These are phyloP conservation scores for Acanthamoeba polyphaga DNA, from an alignment of 208 protist species.

Conservation along the genomic window DNA sequence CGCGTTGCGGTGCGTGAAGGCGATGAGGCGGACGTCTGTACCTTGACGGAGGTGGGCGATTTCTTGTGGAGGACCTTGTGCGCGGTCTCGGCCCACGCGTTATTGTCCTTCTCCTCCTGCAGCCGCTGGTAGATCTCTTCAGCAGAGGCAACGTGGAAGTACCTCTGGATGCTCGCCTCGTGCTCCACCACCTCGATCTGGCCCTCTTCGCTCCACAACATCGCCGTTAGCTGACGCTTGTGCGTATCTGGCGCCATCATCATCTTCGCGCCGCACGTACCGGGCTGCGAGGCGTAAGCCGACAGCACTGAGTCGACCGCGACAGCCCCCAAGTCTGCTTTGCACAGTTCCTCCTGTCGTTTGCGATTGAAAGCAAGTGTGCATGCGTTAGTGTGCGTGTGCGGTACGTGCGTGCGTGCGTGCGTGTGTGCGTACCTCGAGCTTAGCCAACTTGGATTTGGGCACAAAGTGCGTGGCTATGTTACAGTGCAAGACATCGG, in stretches of 20 bases:
- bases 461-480: slow-evolving; percentile 46
- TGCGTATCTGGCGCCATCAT: too few species aligned
- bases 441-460: not conserved
- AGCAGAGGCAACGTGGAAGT: not conserved
- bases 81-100: not conserved
- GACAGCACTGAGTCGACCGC: not conserved
- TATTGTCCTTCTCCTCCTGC: slow-evolving; percentile 13
- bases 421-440: not conserved
- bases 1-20: not conserved
- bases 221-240: too few species aligned
- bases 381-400: not conserved
- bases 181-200: slow-evolving; percentile 1
- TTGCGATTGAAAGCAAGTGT: not conserved
- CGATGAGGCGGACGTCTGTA: not conserved
- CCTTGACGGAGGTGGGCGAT: slow-evolving; percentile 47
- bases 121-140: slow-evolving; percentile 6
- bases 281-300: not conserved
- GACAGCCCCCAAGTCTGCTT: not conserved
- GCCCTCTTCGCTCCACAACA: not conserved
- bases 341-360: not conserved
- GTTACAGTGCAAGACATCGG: slow-evolving; percentile 75
- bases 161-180: not conserved
- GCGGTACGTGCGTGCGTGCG: not conserved
- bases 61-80: not conserved
- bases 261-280: not conserved